Evolutionary conservation across 257 asterid genomes (phyloP).

Genomic region (Solanum piurae): DNA sequence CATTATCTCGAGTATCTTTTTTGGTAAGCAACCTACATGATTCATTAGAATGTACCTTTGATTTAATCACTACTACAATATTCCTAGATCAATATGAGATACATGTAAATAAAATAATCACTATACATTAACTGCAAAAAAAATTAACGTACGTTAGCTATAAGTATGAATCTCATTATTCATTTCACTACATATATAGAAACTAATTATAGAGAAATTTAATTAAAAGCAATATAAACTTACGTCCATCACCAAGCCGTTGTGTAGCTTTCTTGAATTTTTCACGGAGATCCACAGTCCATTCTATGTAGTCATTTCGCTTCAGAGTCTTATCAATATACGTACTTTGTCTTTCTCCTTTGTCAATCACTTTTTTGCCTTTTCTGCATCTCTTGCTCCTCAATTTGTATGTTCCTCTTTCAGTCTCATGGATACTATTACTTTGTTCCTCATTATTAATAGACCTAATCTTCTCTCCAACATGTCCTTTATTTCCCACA

Average conservation of each 20-base stretch:
- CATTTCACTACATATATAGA: neutral
- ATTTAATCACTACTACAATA: too few species aligned
- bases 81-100: too few species aligned
- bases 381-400: neutral
- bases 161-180: neutral
- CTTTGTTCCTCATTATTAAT: neutral
- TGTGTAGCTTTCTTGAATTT: neutral
- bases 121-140: neutral
- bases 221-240: neutral
- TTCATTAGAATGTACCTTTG: too few species aligned
- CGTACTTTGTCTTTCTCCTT: neutral
- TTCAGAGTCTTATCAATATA: neutral
- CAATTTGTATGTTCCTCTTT: neutral
- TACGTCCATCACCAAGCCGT: neutral
- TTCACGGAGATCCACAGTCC: neutral
- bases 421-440: neutral
- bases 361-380: neutral
- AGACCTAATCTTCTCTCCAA: neutral
- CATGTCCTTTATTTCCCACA: neutral
- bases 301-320: neutral
- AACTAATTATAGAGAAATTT: too few species aligned
- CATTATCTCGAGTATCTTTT: too few species aligned
- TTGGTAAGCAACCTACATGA: too few species aligned
- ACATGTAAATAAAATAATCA: too few species aligned
- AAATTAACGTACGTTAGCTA: too few species aligned